Conservation (phyloP, 2,329 filamentous ascomycete genomes). For the Aspergillus oerlinghausenensis region DNA sequence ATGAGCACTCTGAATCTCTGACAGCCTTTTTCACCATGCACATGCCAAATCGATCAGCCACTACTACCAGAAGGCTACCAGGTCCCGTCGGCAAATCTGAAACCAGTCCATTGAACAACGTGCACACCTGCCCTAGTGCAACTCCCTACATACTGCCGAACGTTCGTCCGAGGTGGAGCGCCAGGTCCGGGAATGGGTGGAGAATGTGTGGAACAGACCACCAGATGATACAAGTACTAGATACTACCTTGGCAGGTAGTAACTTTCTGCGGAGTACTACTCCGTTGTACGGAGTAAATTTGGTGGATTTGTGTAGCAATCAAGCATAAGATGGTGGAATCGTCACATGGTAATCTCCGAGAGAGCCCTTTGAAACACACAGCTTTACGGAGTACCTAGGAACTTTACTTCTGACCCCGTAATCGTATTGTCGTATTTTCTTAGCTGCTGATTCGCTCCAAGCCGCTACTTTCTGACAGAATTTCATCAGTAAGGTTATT, state of each 20-base stretch:
- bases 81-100: conserved; percentile 20
- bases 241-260: no score
- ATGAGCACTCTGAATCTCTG: no score
- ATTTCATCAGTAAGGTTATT: background rate
- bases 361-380: background rate
- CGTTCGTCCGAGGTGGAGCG: conserved; percentile 14
- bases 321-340: no score
- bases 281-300: background rate
- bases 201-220: background rate
- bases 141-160: conserved; percentile 13
- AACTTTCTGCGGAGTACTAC: no score
- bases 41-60: background rate
- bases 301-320: background rate
- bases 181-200: background rate
- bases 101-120: conserved; percentile 11
- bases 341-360: background rate
- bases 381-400: background rate
- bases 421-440: background rate
- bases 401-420: background rate
- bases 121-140: background rate
- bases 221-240: no score
- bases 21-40: background rate
- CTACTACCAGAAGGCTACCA: background rate
- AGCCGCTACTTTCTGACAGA: background rate
- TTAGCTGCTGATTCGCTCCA: background rate